A percentile compares a stretch with the other conserved stretches of the same genome.
phyloP scores from a whole-genome alignment of 495 filamentous ascomycete species.

The Tuber aestivum region DNA sequence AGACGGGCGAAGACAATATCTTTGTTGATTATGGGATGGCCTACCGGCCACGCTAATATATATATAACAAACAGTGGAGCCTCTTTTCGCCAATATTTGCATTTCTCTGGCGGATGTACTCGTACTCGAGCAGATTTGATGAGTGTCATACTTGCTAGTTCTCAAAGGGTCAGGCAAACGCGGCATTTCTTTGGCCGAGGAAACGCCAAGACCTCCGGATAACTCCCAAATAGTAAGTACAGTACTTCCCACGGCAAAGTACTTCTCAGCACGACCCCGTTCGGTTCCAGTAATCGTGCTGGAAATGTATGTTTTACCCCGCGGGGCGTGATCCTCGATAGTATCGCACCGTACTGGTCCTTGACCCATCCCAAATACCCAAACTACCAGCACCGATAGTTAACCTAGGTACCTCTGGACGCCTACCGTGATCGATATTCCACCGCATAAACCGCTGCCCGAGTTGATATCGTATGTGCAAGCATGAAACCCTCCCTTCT shows the following conservation, averaged over 20 bases:
- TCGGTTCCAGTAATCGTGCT: too few species aligned
- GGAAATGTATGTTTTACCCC: not conserved
- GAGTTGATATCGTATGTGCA: not conserved
- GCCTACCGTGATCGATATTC: not conserved
- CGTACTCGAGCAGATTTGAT: too few species aligned
- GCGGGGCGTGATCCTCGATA: too few species aligned
- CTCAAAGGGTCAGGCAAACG: too few species aligned
- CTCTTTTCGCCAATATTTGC: too few species aligned
- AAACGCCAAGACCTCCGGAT: too few species aligned
- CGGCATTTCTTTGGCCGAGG: too few species aligned
- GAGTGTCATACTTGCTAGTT: not conserved
- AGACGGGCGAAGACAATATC: not conserved
- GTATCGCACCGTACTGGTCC: too few species aligned
- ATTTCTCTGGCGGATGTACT: not conserved
- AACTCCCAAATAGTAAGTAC: too few species aligned
- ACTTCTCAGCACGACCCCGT: not conserved
- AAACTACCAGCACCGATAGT: not conserved
- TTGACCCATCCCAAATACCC: not conserved
- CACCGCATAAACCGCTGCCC: not conserved
- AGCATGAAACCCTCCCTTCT: not conserved
- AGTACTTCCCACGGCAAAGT: not conserved
- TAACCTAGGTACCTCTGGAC: not conserved
- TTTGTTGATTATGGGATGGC: not conserved
- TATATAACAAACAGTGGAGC: not conserved
- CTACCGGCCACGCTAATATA: not conserved